A percentile compares a stretch with the other conserved stretches of the same genome.
Conservation (phyloP, 2,329 filamentous ascomycete genomes). For the Alternaria ethzedia region DNA sequence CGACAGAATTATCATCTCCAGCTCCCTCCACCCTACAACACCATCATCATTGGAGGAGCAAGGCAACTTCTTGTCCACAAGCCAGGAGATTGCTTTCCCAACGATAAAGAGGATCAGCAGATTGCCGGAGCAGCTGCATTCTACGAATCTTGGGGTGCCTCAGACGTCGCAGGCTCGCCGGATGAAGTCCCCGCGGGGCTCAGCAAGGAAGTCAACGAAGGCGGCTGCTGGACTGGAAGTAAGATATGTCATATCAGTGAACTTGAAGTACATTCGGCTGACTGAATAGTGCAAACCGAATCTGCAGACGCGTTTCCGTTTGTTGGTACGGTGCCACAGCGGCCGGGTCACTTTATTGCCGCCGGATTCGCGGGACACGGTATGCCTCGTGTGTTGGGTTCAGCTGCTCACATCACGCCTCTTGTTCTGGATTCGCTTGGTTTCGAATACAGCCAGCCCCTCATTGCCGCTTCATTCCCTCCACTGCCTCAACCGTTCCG, state of each 20-base stretch:
- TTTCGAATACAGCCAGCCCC: slow-evolving; percentile 4
- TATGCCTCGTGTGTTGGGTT: slow-evolving; percentile 14
- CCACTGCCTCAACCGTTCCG: slow-evolving; percentile 13
- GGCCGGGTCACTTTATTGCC: slow-evolving; percentile 8
- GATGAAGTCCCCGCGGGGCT: slow-evolving; percentile 1
- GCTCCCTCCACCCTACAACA: slow-evolving; percentile 16
- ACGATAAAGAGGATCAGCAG: slow-evolving; percentile 11
- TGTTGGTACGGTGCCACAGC: slow-evolving; percentile 9
- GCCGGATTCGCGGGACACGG: slow-evolving; percentile 17
- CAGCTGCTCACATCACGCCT: slow-evolving; percentile 12
- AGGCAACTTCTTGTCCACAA: slow-evolving; percentile 11
- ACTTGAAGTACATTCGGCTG: not conserved
- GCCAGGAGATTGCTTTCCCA: slow-evolving; percentile 6
- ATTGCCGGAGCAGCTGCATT: slow-evolving; percentile 10
- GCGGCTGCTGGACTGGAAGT: slow-evolving; percentile 18
- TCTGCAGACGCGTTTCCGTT: slow-evolving; percentile 15
- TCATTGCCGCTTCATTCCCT: slow-evolving; percentile 8
- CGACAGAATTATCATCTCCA: slow-evolving; percentile 16
- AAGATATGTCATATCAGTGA: not conserved
- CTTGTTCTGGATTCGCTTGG: slow-evolving; percentile 11
- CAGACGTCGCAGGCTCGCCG: slow-evolving; percentile 9
- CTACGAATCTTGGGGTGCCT: slow-evolving; percentile 11
- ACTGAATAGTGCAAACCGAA: slow-evolving; percentile 2
- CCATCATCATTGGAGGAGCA: slow-evolving; percentile 15
- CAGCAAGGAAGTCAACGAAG: slow-evolving; percentile 4